These are phyloP conservation scores for Picea glauca DNA, from an alignment of 75 land plant species.

Conservation along the genomic window DNA sequence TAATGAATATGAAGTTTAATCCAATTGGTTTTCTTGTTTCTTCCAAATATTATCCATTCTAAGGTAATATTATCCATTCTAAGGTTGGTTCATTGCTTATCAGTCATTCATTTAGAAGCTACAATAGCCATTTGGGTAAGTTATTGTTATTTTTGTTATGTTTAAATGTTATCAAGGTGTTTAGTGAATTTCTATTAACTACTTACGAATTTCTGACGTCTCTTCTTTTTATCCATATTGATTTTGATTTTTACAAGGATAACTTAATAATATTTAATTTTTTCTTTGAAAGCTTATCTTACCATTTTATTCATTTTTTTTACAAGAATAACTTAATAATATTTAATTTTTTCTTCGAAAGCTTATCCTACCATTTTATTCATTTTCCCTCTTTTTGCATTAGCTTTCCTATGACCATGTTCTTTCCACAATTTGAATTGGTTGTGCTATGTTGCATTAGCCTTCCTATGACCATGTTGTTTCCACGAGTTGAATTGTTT, in stretches of 20 bases:
- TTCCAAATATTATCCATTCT: slow-evolving; percentile 56
- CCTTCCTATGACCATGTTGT: slow-evolving; percentile 88
- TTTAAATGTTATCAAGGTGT: neutral
- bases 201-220: neutral
- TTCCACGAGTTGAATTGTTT: slow-evolving; percentile 87
- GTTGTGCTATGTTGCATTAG: slow-evolving; percentile 61
- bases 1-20: slow-evolving; percentile 91
- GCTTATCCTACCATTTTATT: slow-evolving; percentile 81
- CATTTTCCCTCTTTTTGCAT: slow-evolving; percentile 91
- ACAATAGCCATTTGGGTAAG: neutral
- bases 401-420: slow-evolving; percentile 89
- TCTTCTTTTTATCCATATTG: slow-evolving; percentile 47
- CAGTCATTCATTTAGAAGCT: slow-evolving; percentile 14
- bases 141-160: neutral
- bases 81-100: slow-evolving; percentile 40
- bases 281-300: slow-evolving; percentile 70
- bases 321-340: slow-evolving; percentile 54
- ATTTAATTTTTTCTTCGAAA: slow-evolving; percentile 77
- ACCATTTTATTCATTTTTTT: no score
- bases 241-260: slow-evolving; percentile 31
- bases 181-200: neutral
- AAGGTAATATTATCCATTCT: slow-evolving; percentile 73
- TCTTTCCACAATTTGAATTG: slow-evolving; percentile 75
- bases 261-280: slow-evolving; percentile 57
- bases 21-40: slow-evolving; percentile 76